Evolutionary conservation across 495 filamentous ascomycete species (phyloP).

Genomic region (Penicillium fimorum): DNA sequence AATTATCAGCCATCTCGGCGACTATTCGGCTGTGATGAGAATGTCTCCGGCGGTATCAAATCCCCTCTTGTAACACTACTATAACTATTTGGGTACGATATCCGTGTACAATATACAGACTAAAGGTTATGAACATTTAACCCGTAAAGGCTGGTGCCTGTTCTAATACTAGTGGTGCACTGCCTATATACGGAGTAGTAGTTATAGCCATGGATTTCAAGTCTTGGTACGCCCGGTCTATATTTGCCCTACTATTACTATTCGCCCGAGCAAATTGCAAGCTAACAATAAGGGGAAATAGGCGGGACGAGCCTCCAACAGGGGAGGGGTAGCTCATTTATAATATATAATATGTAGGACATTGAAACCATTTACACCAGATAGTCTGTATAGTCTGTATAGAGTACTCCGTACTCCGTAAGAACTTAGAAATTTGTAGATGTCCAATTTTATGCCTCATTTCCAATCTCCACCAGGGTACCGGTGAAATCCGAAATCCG

Average conservation of each 20-base stretch:
- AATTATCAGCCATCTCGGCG: not conserved
- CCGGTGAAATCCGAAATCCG: conserved; percentile 3
- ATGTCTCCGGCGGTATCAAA: not conserved
- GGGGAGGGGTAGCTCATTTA: not conserved
- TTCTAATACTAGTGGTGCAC: not conserved
- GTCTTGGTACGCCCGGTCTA: not conserved
- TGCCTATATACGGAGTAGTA: not conserved
- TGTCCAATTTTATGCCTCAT: not conserved
- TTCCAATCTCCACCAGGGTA: not conserved
- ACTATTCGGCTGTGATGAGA: not conserved
- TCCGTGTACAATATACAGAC: not conserved
- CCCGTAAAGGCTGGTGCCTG: not conserved
- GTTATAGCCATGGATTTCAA: not conserved
- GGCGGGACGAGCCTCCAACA: conserved; percentile 7
- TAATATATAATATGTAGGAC: not conserved
- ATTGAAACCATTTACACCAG: no score
- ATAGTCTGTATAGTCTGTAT: not conserved
- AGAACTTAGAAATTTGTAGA: not conserved
- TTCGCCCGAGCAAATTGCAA: conserved; percentile 6
- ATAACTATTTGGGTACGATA: not conserved
- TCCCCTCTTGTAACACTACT: not conserved
- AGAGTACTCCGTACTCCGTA: not conserved
- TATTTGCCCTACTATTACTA: not conserved
- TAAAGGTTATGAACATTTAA: not conserved
- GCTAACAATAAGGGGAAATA: not conserved